Percentiles rank a stretch among this genome's conserved stretches.
These are phyloP conservation scores for Salvia splendens DNA, from an alignment of 257 asterid genomes.

Conservation along the genomic window DNA sequence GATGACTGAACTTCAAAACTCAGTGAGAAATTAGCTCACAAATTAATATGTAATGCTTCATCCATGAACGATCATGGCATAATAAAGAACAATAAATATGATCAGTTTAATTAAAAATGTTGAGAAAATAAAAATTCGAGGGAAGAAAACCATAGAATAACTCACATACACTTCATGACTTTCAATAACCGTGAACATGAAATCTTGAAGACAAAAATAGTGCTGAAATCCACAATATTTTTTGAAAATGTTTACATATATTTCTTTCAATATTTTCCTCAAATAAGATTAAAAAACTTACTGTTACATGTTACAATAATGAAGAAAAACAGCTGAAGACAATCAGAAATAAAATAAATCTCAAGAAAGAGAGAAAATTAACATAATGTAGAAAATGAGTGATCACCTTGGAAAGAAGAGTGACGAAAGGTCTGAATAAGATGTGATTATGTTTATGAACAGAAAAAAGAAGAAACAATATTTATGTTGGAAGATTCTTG, in stretches of 20 bases:
- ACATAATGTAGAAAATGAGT: not conserved
- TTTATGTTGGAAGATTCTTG: not conserved
- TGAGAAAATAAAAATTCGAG: not conserved
- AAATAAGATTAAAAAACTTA: not conserved
- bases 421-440: not conserved
- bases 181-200: not conserved
- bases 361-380: not conserved
- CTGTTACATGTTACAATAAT: not conserved
- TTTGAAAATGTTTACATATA: too few relatives aligned
- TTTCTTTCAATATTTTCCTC: too few relatives aligned
- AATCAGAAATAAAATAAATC: not conserved
- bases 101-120: not conserved
- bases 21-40: not conserved
- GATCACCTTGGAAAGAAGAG: slow-evolving; percentile 29
- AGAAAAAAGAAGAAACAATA: not conserved
- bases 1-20: not conserved
- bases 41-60: not conserved
- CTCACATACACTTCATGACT: too few relatives aligned
- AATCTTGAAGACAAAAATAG: too few relatives aligned
- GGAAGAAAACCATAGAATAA: not conserved
- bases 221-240: too few relatives aligned
- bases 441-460: slow-evolving; percentile 2
- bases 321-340: not conserved
- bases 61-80: not conserved
- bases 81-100: not conserved